These are phyloP conservation scores for Arthrobotrys entomopaga DNA, from an alignment of 2,329 filamentous ascomycete species.

Conservation along the genomic window DNA sequence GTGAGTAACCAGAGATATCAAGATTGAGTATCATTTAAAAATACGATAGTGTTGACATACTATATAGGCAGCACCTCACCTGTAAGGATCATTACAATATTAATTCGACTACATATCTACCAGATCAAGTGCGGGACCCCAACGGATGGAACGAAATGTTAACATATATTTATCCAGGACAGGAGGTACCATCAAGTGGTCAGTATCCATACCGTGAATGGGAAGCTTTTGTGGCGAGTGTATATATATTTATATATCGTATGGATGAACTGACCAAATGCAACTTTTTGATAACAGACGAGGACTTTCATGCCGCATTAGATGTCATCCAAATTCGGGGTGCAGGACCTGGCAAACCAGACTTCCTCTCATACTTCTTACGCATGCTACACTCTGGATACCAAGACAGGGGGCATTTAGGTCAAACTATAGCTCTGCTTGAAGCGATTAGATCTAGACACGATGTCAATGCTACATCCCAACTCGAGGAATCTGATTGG, in stretches of 20 bases:
- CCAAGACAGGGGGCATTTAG: background rate
- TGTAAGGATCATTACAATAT: constrained; percentile 29
- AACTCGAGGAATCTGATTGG: background rate
- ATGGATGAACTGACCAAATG: background rate
- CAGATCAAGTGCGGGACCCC: constrained; percentile 38
- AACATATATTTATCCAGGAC: constrained; percentile 20
- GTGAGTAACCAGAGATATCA: constrained; percentile 9
- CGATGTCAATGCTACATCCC: background rate
- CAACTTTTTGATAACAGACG: constrained; percentile 17
- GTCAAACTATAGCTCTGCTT: constrained; percentile 1
- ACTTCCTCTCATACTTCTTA: constrained; percentile 32
- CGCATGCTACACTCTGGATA: constrained; percentile 14
- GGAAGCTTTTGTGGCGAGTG: no score
- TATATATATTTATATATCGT: no score
- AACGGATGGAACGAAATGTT: constrained; percentile 42
- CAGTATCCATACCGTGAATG: background rate
- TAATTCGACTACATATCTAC: constrained; percentile 26
- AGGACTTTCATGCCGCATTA: constrained; percentile 33
- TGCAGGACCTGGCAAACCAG: constrained; percentile 32
- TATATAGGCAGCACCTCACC: constrained; percentile 36
- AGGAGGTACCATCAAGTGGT: constrained; percentile 44
- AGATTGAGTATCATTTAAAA: background rate
- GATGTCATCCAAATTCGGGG: constrained; percentile 21
- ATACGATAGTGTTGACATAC: background rate
- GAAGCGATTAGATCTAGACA: constrained; percentile 7